A percentile compares a stretch with the other conserved stretches of the same genome.
Evolutionary conservation across 495 filamentous ascomycete genomes (phyloP).

Genomic region (Hypoxylon lenormandii): DNA sequence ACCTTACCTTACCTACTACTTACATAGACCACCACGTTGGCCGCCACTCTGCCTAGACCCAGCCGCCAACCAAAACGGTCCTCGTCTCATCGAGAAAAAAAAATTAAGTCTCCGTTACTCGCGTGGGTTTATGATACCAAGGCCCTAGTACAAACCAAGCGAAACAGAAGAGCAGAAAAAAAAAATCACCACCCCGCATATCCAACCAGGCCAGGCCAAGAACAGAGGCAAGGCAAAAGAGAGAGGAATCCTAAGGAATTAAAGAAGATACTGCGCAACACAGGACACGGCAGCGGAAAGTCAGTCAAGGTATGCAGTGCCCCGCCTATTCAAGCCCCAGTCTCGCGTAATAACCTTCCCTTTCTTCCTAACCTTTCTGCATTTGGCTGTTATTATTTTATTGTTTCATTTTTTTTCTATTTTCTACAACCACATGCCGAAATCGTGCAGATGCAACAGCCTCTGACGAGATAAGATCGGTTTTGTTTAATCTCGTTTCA

Average conservation of each 20-base stretch:
- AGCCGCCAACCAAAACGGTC: slow-evolving; percentile 34
- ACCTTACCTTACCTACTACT: slow-evolving; percentile 36
- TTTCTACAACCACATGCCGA: slow-evolving; percentile 46
- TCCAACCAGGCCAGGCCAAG: slow-evolving; percentile 12
- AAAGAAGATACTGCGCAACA: slow-evolving; percentile 31
- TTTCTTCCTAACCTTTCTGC: slow-evolving; percentile 37
- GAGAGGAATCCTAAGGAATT: slow-evolving; percentile 6
- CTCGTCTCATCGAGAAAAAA: slow-evolving; percentile 41
- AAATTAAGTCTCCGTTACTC: slow-evolving; percentile 41
- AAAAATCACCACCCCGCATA: slow-evolving; percentile 43
- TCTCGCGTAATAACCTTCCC: slow-evolving; percentile 43
- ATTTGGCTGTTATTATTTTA: slow-evolving; percentile 32
- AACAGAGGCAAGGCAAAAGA: slow-evolving; percentile 5
- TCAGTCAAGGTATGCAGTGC: slow-evolving; percentile 50
- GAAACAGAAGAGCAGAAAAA: slow-evolving; percentile 11
- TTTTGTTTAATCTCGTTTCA: slow-evolving; percentile 37
- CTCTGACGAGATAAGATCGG: slow-evolving; percentile 46
- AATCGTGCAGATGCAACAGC: slow-evolving; percentile 48
- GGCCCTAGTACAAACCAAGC: slow-evolving; percentile 36
- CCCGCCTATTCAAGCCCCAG: slow-evolving; percentile 47
- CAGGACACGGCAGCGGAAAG: slow-evolving; percentile 42
- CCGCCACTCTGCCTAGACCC: slow-evolving; percentile 34
- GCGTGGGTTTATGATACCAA: slow-evolving; percentile 38
- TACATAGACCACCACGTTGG: slow-evolving; percentile 19
- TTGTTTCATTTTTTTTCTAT: slow-evolving; percentile 41